These are phyloP conservation scores for Acer negundo DNA, from an alignment of 345 rosid genomes.

Conservation along the genomic window DNA sequence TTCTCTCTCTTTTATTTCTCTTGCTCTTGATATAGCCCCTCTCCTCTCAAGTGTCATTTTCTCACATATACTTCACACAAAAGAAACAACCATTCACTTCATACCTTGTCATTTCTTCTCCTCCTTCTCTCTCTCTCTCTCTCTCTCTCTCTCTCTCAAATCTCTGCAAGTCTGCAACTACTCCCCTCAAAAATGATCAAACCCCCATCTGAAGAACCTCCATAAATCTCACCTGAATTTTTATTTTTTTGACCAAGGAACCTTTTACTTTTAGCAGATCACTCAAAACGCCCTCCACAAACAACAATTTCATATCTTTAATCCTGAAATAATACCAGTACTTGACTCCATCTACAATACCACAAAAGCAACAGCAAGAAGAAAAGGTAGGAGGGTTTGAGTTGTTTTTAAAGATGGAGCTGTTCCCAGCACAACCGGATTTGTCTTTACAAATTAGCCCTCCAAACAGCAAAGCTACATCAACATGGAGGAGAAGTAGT, in stretches of 20 bases:
- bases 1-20: conserved; percentile 17
- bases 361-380: neutral
- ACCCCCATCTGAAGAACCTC: conserved; percentile 23
- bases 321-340: neutral
- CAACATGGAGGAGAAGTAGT: conserved; percentile 55
- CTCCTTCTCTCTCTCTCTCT: conserved; percentile 30
- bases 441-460: conserved; percentile 73
- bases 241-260: neutral
- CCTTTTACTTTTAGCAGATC: conserved; percentile 29
- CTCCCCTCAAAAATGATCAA: conserved; percentile 36
- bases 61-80: conserved; percentile 79
- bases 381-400: conserved; percentile 3
- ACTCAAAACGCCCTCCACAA: conserved; percentile 12
- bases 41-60: conserved; percentile 71
- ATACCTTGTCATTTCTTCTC: conserved; percentile 56
- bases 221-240: conserved; percentile 23
- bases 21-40: conserved; percentile 10
- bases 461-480: conserved; percentile 63
- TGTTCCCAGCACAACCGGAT: conserved; percentile 85
- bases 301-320: neutral
- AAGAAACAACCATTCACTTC: conserved; percentile 66
- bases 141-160: conserved; percentile 48
- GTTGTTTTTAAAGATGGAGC: conserved; percentile 46
- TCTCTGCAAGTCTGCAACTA: conserved; percentile 54
- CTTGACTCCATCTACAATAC: neutral